A percentile compares a stretch with the other conserved stretches of the same genome.
These are phyloP conservation scores for Diutina sp. DNA, from an alignment of 1,139 yeast genomes.

Conservation along the genomic window DNA sequence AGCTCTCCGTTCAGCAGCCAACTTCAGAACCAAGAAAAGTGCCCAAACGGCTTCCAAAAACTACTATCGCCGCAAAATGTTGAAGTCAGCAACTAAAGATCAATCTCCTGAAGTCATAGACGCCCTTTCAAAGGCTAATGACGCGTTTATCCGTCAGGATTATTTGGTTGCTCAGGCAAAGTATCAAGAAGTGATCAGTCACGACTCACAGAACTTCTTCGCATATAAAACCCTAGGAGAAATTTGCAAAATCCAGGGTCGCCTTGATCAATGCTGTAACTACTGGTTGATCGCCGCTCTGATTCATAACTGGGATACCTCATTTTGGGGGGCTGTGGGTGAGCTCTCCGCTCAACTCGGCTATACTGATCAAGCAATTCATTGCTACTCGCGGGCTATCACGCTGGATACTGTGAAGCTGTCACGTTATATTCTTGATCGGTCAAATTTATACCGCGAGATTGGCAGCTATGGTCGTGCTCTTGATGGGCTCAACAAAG, in stretches of 20 bases:
- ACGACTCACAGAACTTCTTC: conserved; percentile 64
- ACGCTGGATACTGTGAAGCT: conserved; percentile 27
- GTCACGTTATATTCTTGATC: conserved; percentile 36
- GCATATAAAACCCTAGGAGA: conserved; percentile 85
- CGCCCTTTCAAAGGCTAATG: conserved; percentile 61
- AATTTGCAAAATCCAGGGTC: conserved; percentile 59
- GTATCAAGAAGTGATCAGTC: conserved; percentile 61
- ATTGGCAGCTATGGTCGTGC: conserved; percentile 60
- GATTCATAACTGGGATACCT: conserved; percentile 62
- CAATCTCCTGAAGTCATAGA: conserved; percentile 62
- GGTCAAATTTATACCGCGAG: conserved; percentile 58
- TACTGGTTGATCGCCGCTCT: conserved; percentile 82
- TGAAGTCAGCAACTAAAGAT: conserved; percentile 27
- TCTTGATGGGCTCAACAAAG: conserved; percentile 54
- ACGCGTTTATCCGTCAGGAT: conserved; percentile 59
- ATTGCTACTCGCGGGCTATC: conserved; percentile 69
- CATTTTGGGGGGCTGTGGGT: conserved; percentile 79
- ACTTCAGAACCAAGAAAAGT: conserved; percentile 38
- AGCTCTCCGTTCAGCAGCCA: conserved; percentile 48
- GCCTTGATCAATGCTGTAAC: conserved; percentile 59
- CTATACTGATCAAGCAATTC: conserved; percentile 67
- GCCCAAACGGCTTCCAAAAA: conserved; percentile 18
- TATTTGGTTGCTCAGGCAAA: conserved; percentile 52
- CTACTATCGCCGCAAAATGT: conserved; percentile 20
- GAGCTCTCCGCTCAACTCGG: conserved; percentile 62